Base-by-base conservation (phyloP, 2,329 filamentous ascomycete genomes). In the Trichoderma breve region DNA sequence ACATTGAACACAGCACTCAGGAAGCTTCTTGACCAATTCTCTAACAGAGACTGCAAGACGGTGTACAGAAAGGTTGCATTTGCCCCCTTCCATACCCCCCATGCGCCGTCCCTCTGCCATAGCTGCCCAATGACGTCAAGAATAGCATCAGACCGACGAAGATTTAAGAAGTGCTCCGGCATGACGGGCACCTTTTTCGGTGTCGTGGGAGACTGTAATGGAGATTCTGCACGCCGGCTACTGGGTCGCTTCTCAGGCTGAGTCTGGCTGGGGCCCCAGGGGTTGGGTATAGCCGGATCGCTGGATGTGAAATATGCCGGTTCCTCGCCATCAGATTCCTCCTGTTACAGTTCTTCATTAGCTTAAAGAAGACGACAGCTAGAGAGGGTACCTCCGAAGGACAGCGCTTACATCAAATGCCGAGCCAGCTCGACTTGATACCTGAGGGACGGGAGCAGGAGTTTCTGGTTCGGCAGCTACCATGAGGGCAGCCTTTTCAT, bases 1-100 rank as follows among this genome's bases (percentile, higher is more conserved):
- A 98, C 88, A 74, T 97, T 97, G 76, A 98, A 88, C 6, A 98
- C 86, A 1, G 96, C 95, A 58, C 94, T 94, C n/a, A 98, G 86
- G 67, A 98, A 87, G 77, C 94, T 96, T 77, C 94, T 89, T 11
- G 95, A 93, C 91, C 97, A 99, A 76, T 93, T 95, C 80, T 98
- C 96, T 34, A 97, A 84, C 8, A 97, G 91, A 12, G 94, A 94
- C 74, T 95, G 89, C 21, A 98, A 86, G 61, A 98, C 89, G 0
- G 91, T 93, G 82, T 98, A 97, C 64, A 98, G 86, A 78, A 98
- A 99, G 1, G 94, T 97, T 15, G 93, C 90, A 79, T 98, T 98
- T 47, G 94, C 93, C 9, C 92, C 90, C 81, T 98, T 98, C 95
- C 95, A 99, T 6, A 98, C 91, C 5, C 96, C 96, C 87, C 94